A percentile compares a stretch with the other conserved stretches of the same genome.
Evolutionary conservation across 805 yeast genomes (phyloP).

Genomic region (Ascoidea asiatica): DNA sequence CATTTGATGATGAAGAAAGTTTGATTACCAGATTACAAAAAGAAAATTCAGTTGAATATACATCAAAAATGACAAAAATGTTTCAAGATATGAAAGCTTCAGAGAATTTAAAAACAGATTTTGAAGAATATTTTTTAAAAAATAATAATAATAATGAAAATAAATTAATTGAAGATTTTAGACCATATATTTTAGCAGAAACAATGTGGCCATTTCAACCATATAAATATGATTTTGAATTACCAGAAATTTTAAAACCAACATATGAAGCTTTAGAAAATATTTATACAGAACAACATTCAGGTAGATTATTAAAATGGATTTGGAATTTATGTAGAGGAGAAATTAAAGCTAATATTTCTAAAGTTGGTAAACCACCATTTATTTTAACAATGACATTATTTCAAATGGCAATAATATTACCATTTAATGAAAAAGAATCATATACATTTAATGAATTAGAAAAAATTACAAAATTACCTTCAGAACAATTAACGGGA

Average conservation of each 20-base stretch:
- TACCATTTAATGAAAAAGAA: conserved; percentile 67
- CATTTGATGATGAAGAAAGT: conserved; percentile 68
- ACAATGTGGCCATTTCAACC: conserved; percentile 74
- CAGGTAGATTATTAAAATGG: conserved; percentile 88
- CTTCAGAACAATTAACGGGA: conserved; percentile 53
- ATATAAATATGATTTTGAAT: conserved; percentile 29
- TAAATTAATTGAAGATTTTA: conserved; percentile 35
- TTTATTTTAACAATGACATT: conserved; percentile 70
- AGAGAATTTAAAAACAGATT: conserved; percentile 51
- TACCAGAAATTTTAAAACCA: conserved; percentile 56
- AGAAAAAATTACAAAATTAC: conserved; percentile 52
- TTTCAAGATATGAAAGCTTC: conserved; percentile 86
- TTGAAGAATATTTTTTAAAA: conserved; percentile 32
- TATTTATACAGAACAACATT: conserved; percentile 62
- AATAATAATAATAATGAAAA: conserved; percentile 18
- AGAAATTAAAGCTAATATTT: conserved; percentile 76
- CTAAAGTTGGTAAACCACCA: conserved; percentile 72
- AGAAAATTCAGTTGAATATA: conserved; percentile 84
- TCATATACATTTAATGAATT: conserved; percentile 48
- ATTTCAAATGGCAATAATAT: conserved; percentile 74
- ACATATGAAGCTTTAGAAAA: conserved; percentile 56
- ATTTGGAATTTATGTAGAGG: conserved; percentile 90
- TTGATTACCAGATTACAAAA: conserved; percentile 78
- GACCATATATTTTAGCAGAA: conserved; percentile 71
- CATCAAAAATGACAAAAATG: conserved; percentile 90